A percentile compares a stretch with the other conserved stretches of the same genome.
phyloP scores from a whole-genome alignment of 257 asterid genomes.

The Salvia splendens region DNA sequence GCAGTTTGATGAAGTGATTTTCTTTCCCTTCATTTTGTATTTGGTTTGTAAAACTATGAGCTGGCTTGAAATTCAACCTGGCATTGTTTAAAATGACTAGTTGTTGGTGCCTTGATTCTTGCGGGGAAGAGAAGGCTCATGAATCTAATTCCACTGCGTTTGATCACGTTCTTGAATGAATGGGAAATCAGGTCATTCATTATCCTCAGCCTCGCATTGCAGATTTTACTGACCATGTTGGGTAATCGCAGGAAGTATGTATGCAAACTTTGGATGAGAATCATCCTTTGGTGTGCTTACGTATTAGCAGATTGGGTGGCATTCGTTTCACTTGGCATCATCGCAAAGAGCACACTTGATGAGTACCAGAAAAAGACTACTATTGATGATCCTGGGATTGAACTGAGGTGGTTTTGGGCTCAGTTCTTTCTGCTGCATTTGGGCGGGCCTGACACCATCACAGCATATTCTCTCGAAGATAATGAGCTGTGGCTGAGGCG shows the following conservation, averaged over 20 bases:
- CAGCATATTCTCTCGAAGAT: slow-evolving; percentile 59
- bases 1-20: background rate
- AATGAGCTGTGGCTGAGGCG: slow-evolving; percentile 64
- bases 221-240: slow-evolving; percentile 34
- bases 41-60: background rate
- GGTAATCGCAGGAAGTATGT: slow-evolving; percentile 49
- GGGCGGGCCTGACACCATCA: slow-evolving; percentile 67
- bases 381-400: slow-evolving; percentile 14
- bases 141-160: slow-evolving; percentile 29
- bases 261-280: slow-evolving; percentile 41
- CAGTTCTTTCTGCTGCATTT: slow-evolving; percentile 55
- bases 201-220: slow-evolving; percentile 45
- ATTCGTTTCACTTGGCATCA: slow-evolving; percentile 44
- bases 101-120: slow-evolving; percentile 32
- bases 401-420: slow-evolving; percentile 53
- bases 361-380: background rate
- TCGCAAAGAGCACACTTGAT: slow-evolving; percentile 45
- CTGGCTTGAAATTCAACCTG: background rate
- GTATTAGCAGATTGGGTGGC: slow-evolving; percentile 55
- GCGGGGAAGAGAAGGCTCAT: slow-evolving; percentile 40
- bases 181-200: slow-evolving; percentile 48
- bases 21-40: background rate
- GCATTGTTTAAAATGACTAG: slow-evolving; percentile 24
- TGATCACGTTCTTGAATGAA: slow-evolving; percentile 31
- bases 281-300: slow-evolving; percentile 51